These are phyloP conservation scores for Xylaria sp. DNA, from an alignment of 495 filamentous ascomycete genomes.

Conservation along the genomic window DNA sequence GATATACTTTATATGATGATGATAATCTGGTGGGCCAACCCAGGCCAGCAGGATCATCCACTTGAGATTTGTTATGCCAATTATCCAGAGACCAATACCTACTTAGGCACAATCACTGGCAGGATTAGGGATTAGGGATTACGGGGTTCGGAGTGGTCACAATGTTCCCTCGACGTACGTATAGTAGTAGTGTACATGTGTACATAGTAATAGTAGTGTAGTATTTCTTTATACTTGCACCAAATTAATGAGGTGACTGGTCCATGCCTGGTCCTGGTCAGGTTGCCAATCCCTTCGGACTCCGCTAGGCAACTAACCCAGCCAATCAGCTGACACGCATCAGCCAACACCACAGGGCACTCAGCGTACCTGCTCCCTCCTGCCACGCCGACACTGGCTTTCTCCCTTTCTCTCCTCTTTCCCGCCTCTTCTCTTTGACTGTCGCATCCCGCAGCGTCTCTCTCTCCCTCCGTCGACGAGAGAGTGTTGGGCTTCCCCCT, in stretches of 20 bases:
- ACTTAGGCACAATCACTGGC: neutral
- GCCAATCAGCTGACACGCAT: slow-evolving; percentile 15
- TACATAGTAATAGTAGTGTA: neutral
- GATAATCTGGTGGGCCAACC: neutral
- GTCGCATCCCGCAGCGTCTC: slow-evolving; percentile 46
- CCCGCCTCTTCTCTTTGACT: slow-evolving; percentile 35
- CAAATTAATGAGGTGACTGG: slow-evolving; percentile 15
- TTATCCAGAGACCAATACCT: neutral
- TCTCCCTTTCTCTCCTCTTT: slow-evolving; percentile 35
- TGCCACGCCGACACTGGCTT: slow-evolving; percentile 17
- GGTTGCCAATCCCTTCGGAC: slow-evolving; percentile 24
- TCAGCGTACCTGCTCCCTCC: slow-evolving; percentile 32
- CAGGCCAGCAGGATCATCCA: neutral
- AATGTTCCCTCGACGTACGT: neutral
- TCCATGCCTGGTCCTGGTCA: slow-evolving; percentile 20
- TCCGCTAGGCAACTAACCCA: slow-evolving; percentile 5
- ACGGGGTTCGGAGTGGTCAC: neutral
- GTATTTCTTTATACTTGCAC: slow-evolving; percentile 1
- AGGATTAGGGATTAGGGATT: too few relatives aligned
- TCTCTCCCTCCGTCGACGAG: slow-evolving; percentile 34
- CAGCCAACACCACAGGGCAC: slow-evolving; percentile 12
- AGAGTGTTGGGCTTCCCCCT: slow-evolving; percentile 36
- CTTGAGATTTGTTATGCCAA: neutral
- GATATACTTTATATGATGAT: neutral
- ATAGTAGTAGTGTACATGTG: neutral